Evolutionary conservation across 305 asterid genomes (phyloP).

Genomic region (Nicotiana rustica): DNA sequence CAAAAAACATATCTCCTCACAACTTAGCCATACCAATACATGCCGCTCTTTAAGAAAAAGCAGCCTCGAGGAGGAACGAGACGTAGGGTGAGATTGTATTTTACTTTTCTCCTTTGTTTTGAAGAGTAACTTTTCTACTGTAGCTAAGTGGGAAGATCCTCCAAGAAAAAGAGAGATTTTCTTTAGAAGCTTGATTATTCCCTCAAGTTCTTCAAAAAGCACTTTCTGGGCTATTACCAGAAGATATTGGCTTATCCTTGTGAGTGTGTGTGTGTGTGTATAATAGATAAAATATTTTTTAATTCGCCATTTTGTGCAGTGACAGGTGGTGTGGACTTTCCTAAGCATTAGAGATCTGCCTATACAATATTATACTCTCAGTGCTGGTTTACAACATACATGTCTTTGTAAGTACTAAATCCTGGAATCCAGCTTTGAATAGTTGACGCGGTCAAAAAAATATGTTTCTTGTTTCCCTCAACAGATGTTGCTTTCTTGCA

Average conservation of each 20-base stretch:
- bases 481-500: not conserved
- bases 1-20: not conserved
- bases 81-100: conserved; percentile 3
- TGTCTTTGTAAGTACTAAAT: conserved; percentile 22
- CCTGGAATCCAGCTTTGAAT: conserved; percentile 14
- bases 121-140: conserved; percentile 9
- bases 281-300: not conserved
- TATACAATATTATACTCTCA: conserved; percentile 10
- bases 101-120: not conserved
- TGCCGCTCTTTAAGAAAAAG: not conserved
- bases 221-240: not conserved
- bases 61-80: not conserved
- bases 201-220: not conserved
- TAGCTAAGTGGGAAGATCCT: not conserved
- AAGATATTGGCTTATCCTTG: not conserved
- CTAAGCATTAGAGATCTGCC: conserved; percentile 17
- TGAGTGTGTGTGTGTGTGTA: not conserved
- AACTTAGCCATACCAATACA: not conserved
- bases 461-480: not conserved
- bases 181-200: not conserved
- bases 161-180: not conserved
- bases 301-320: conserved; percentile 6
- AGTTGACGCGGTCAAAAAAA: not conserved
- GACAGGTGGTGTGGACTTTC: conserved; percentile 13
- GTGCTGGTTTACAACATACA: conserved; percentile 24